Evolutionary conservation across 176 grass and related monocot genomes (phyloP).

Genomic region (Triticum turgidum): DNA sequence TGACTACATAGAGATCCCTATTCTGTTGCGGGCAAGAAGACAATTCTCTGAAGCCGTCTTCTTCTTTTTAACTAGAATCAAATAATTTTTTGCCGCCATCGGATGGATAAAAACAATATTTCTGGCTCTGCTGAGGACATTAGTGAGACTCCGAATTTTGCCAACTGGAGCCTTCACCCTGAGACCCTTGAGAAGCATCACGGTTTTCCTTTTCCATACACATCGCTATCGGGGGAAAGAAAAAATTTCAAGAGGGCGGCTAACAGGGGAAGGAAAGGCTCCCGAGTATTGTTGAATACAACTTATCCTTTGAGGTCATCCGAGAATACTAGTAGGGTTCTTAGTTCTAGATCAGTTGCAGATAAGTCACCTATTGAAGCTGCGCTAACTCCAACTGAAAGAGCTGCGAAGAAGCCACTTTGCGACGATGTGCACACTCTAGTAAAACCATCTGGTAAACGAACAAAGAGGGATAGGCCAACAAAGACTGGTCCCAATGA

Average conservation of each 20-base stretch:
- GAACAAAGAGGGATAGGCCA: slow-evolving; percentile 26
- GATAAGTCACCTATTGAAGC: slow-evolving; percentile 30
- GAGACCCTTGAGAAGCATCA: not conserved
- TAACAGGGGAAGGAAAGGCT: too few species aligned
- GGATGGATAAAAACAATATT: slow-evolving; percentile 38
- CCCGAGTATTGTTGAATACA: too few species aligned
- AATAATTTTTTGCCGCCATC: not conserved
- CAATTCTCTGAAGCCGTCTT: not conserved
- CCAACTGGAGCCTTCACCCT: not conserved
- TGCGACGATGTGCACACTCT: slow-evolving; percentile 22
- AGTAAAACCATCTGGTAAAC: slow-evolving; percentile 14
- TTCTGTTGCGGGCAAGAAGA: slow-evolving; percentile 1
- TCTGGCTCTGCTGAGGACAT: slow-evolving; percentile 2
- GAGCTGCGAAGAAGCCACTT: slow-evolving; percentile 1
- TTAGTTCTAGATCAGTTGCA: slow-evolving; percentile 37
- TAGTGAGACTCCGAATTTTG: slow-evolving; percentile 14
- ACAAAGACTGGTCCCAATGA: slow-evolving; percentile 13
- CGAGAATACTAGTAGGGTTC: slow-evolving; percentile 45
- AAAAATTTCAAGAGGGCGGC: slow-evolving; percentile 11
- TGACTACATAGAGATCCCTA: too few species aligned
- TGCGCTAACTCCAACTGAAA: not conserved
- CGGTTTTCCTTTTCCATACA: not conserved
- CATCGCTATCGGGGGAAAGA: slow-evolving; percentile 33
- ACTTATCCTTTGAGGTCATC: slow-evolving; percentile 35
- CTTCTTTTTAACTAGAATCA: not conserved